phyloP scores from a whole-genome alignment of 345 rosid species.

The Excoecaria cochinchinensis region DNA sequence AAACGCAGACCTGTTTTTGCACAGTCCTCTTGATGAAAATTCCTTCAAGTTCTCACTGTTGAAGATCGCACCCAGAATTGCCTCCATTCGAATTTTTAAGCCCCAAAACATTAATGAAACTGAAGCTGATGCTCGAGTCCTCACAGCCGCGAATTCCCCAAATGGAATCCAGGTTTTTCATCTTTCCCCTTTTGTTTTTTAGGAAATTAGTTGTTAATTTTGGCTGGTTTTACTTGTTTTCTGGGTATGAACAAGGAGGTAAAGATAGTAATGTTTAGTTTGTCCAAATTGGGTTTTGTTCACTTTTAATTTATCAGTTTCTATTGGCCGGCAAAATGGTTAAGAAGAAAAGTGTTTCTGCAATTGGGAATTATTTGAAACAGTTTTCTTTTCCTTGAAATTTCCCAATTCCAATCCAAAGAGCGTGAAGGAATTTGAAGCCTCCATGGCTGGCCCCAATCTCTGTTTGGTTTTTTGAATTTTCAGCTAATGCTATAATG shows the following conservation, averaged over 20 bases:
- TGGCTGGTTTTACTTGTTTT: neutral
- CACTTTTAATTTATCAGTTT: neutral
- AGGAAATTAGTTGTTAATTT: neutral
- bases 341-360: neutral
- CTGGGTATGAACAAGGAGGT: neutral
- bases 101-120: slow-evolving; percentile 53
- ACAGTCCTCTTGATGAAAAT: slow-evolving; percentile 65
- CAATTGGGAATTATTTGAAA: neutral
- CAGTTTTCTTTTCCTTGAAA: too few relatives aligned
- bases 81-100: slow-evolving; percentile 63
- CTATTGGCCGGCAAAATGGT: neutral
- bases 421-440: too few relatives aligned
- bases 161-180: slow-evolving; percentile 80
- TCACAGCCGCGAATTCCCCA: slow-evolving; percentile 72
- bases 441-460: too few relatives aligned
- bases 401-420: too few relatives aligned
- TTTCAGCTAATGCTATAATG: too few relatives aligned
- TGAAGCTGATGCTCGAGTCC: slow-evolving; percentile 57
- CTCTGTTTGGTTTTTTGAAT: too few relatives aligned
- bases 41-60: slow-evolving; percentile 68
- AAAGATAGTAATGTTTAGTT: neutral
- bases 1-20: slow-evolving; percentile 83
- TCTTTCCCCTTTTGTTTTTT: too few relatives aligned
- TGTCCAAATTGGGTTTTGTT: neutral
- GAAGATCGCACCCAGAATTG: slow-evolving; percentile 59